Conservation (phyloP, 805 yeast genomes). For the Starmera quercuum region DNA sequence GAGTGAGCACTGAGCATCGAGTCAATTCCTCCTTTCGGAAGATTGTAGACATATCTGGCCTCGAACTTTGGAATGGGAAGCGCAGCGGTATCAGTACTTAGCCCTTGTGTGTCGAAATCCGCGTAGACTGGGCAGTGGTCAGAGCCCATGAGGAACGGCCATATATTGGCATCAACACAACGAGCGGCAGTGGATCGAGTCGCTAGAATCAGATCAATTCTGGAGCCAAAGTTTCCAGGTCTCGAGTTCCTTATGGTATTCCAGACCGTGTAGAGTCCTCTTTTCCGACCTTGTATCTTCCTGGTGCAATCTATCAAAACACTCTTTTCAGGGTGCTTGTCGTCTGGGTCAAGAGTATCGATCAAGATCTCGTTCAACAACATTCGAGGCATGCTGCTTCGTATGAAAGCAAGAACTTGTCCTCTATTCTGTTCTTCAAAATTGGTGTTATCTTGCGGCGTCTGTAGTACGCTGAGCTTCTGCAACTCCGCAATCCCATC, state of each 20-base stretch:
- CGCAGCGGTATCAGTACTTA: slow-evolving; percentile 1
- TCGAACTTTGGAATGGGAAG: slow-evolving; percentile 36
- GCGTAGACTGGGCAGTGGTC: slow-evolving; percentile 91
- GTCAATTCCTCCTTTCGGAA: slow-evolving; percentile 26
- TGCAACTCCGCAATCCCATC: slow-evolving; percentile 46
- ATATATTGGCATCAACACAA: slow-evolving; percentile 39
- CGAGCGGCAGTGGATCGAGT: slow-evolving; percentile 28
- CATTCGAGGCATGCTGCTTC: slow-evolving; percentile 32
- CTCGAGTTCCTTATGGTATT: slow-evolving; percentile 70
- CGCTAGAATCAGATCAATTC: slow-evolving; percentile 71
- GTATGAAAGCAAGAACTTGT: slow-evolving; percentile 26
- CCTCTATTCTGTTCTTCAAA: slow-evolving; percentile 30
- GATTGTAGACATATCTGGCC: slow-evolving; percentile 40
- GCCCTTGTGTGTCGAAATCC: slow-evolving; percentile 38
- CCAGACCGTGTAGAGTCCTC: slow-evolving; percentile 87
- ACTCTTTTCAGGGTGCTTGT: slow-evolving; percentile 27
- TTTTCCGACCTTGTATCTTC: slow-evolving; percentile 42
- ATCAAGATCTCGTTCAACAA: slow-evolving; percentile 38
- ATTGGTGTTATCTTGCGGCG: slow-evolving; percentile 9
- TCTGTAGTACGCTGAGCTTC: slow-evolving; percentile 27
- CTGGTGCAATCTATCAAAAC: slow-evolving; percentile 56
- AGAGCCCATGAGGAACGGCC: slow-evolving; percentile 71
- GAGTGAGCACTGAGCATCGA: slow-evolving; percentile 25
- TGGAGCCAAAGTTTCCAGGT: slow-evolving; percentile 78
- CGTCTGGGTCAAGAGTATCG: slow-evolving; percentile 23